Base-by-base conservation (phyloP, 768 basidiomycete genomes). In the Russula griseocarnosa region DNA sequence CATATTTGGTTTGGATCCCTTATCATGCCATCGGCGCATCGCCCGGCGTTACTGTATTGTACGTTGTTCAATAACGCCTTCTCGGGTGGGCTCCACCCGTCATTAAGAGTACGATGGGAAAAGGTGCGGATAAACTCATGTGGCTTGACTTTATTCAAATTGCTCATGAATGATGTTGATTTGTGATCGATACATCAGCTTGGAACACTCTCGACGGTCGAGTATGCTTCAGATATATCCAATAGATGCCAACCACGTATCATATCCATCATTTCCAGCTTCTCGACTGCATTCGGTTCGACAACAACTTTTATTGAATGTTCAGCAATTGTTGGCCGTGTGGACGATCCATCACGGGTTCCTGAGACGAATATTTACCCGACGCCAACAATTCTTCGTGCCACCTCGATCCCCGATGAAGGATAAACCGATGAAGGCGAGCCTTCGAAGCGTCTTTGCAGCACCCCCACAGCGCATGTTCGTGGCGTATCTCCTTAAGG, bases 141-240 rank as follows among this genome's bases (percentile, higher is more conserved):
- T 64, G 58, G 63, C 58, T 60, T 64, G 63, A 64, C 55, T 34
- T 7, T 36, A 30, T 55, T 34, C 40, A n/a, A 44, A 26, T 42
- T 34, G n/a, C 11, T 28, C 18, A 34, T 49, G 26, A 42, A 20
- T 46, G n/a, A 28, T 55, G 46, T 4, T 51, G 62, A 57, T 55
- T 42, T 14, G 4, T 38, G 42, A 47, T 36, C 28, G 30, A 20
- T 3, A 36, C 36, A 36, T 36, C 36, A 36, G 13, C 55, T 38
- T 10, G 14, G 47, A 22, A 13, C 8, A 52, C 42, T 58, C 22
- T 44, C 44, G 16, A 22, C 14, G 6, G n/a, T 53, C n/a, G 40
- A n/a, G 18, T 30, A n/a, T n/a, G 10, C 55, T 56, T 44, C 18
- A 24, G 14, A 28, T 13, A 57, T 30, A 13, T 42, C 18, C 20